Conservation (phyloP, 306 rosid genomes). For the Alnus rubra region DNA sequence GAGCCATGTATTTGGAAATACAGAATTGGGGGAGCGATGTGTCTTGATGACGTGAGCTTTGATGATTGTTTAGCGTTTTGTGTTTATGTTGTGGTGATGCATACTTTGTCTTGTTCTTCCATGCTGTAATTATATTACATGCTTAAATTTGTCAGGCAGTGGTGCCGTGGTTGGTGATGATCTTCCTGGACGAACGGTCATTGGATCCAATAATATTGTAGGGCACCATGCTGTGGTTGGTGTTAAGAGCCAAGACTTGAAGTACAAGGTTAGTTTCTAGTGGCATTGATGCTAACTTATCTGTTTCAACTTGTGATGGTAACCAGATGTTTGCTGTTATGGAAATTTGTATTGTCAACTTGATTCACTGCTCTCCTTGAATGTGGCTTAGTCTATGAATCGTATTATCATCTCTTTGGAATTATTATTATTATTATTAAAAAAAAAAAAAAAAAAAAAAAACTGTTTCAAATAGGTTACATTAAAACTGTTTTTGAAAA, state of each 20-base stretch:
- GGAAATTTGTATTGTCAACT: constrained; percentile 2
- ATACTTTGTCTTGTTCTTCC: not conserved
- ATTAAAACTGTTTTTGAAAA: not conserved
- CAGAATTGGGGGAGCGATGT: constrained; percentile 77
- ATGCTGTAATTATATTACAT: constrained; percentile 16
- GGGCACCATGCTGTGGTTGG: constrained; percentile 94
- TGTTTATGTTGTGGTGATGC: constrained; percentile 4
- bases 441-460: not conserved
- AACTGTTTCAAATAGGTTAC: constrained; percentile 12
- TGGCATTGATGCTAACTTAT: constrained; percentile 1
- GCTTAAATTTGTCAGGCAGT: constrained; percentile 56
- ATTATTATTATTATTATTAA: no score
- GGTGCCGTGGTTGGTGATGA: constrained; percentile 96
- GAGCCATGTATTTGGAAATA: constrained; percentile 80
- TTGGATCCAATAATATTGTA: constrained; percentile 74
- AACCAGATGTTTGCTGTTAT: constrained; percentile 2
- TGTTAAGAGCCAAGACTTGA: constrained; percentile 84
- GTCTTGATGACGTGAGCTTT: constrained; percentile 80
- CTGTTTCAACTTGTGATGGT: constrained; percentile 3
- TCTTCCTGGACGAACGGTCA: constrained; percentile 70
- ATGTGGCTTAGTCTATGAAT: not conserved
- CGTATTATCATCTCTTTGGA: not conserved
- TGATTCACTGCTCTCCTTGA: not conserved
- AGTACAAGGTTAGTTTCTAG: constrained; percentile 60
- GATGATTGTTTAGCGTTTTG: constrained; percentile 13